Conservation (phyloP, 2,329 filamentous ascomycete species). For the Xylariaceae sp. region DNA sequence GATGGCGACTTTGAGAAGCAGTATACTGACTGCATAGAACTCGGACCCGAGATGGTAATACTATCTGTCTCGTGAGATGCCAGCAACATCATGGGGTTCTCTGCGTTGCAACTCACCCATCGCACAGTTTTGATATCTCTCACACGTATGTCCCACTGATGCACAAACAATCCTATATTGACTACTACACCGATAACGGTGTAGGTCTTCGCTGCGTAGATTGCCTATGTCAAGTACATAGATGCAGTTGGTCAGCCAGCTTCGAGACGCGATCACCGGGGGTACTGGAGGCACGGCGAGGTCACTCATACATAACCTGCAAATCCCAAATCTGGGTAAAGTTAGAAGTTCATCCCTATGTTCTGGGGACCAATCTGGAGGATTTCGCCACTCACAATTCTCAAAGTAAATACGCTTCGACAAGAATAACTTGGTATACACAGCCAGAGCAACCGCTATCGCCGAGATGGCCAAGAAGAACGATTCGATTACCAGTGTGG, state of each 20-base stretch:
- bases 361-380: not conserved
- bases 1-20: constrained; percentile 3
- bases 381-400: constrained; percentile 14
- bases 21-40: constrained; percentile 2
- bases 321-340: not conserved
- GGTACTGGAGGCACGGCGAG: too few relatives aligned
- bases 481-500: constrained; percentile 8
- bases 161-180: constrained; percentile 14
- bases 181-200: constrained; percentile 10
- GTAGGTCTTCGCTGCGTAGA: constrained; percentile 10
- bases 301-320: not conserved
- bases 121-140: constrained; percentile 13
- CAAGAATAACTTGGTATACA: constrained; percentile 16
- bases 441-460: constrained; percentile 14
- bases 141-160: constrained; percentile 18
- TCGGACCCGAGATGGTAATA: constrained; percentile 1
- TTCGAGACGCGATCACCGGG: not conserved
- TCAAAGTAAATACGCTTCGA: constrained; percentile 16
- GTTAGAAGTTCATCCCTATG: not conserved
- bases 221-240: constrained; percentile 3
- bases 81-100: not conserved
- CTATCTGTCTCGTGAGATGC: not conserved
- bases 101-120: constrained; percentile 4
- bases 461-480: constrained; percentile 14
- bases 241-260: not conserved